Conservation (phyloP, 192 early-diverging fungal species). For the Coemansia javaensis region DNA sequence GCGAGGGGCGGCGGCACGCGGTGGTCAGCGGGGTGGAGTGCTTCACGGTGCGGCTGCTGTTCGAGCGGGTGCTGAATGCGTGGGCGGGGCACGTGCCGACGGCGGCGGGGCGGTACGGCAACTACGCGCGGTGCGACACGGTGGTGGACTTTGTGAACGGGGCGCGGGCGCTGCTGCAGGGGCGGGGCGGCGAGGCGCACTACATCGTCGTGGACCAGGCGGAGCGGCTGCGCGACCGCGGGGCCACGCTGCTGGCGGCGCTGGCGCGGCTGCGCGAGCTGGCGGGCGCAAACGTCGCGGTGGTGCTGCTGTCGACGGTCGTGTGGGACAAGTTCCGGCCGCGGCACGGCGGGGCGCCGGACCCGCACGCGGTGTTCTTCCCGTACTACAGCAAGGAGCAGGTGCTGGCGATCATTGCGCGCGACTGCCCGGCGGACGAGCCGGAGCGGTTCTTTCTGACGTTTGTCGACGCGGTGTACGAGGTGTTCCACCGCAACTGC, state of each 20-base stretch:
- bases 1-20: conserved; percentile 12
- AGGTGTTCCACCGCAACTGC: conserved; percentile 75
- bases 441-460: conserved; percentile 59
- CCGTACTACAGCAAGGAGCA: conserved; percentile 70
- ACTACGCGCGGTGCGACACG: conserved; percentile 59
- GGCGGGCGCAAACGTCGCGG: conserved; percentile 52
- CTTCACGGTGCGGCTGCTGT: conserved; percentile 67
- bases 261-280: conserved; percentile 69
- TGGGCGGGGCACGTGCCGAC: conserved; percentile 51
- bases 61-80: conserved; percentile 72
- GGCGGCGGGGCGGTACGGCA: conserved; percentile 46
- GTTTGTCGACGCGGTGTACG: conserved; percentile 78
- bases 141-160: conserved; percentile 65
- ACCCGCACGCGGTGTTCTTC: conserved; percentile 67
- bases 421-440: conserved; percentile 61
- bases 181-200: conserved; percentile 5
- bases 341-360: conserved; percentile 56
- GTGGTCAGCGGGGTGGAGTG: conserved; percentile 75
- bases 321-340: conserved; percentile 77
- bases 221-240: conserved; percentile 69
- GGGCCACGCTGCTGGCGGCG: conserved; percentile 60
- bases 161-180: conserved; percentile 16
- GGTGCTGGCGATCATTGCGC: conserved; percentile 63
- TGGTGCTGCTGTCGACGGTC: conserved; percentile 70
- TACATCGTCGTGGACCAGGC: conserved; percentile 74